phyloP scores from a whole-genome alignment of 495 filamentous ascomycete genomes.

The Trichoderma gamsii region DNA sequence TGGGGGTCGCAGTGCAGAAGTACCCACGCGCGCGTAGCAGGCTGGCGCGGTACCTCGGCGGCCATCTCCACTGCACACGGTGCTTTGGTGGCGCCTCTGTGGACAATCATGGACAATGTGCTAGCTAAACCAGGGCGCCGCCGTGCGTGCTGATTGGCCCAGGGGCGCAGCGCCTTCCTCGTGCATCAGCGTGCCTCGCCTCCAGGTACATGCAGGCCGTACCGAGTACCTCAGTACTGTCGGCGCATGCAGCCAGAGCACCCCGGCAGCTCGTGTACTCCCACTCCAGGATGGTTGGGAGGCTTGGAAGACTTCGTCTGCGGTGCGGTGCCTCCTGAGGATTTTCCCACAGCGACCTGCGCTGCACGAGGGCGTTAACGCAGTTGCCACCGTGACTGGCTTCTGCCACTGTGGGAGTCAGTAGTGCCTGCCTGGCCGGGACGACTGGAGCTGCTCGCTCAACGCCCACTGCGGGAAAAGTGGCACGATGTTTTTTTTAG shows the following conservation, averaged over 20 bases:
- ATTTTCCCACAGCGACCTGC: background rate
- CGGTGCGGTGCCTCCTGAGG: background rate
- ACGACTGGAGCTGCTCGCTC: conserved; percentile 6
- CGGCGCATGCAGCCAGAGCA: background rate
- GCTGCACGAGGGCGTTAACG: conserved; percentile 3
- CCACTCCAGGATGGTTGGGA: background rate
- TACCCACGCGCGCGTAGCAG: background rate
- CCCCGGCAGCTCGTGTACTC: background rate
- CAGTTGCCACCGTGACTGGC: conserved; percentile 5
- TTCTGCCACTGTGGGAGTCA: background rate
- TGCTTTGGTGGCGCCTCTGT: background rate
- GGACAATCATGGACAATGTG: background rate
- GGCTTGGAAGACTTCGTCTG: background rate
- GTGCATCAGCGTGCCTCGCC: conserved; percentile 10
- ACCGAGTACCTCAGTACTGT: too few relatives aligned
- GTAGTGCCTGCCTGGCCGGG: conserved; percentile 9
- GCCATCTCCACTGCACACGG: background rate
- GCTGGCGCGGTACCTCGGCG: background rate
- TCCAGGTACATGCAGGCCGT: background rate
- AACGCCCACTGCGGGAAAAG: background rate
- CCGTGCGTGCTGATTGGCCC: background rate
- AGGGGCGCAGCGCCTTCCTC: background rate
- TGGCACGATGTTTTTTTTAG: conserved; percentile 12
- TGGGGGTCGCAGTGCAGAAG: conserved; percentile 7
- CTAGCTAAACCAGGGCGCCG: background rate